Conservation (phyloP, 2,329 filamentous ascomycete genomes). For the Aspergillus tamarii region DNA sequence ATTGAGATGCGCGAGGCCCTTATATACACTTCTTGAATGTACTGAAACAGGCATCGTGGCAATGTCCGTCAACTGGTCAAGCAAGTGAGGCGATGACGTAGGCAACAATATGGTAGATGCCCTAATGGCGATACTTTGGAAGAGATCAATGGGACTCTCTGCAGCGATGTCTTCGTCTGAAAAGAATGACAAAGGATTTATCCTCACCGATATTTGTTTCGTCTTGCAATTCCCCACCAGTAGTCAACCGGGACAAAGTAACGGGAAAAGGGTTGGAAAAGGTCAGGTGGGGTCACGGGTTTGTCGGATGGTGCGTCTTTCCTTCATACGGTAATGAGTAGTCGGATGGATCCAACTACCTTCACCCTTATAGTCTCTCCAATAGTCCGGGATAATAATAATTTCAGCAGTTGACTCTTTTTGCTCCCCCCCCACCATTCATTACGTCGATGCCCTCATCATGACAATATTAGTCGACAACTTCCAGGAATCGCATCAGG, state of each 20-base stretch:
- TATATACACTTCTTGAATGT: no score
- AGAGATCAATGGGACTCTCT: neutral
- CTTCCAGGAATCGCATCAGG: conserved; percentile 13
- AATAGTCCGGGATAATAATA: neutral
- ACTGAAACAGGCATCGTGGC: no score
- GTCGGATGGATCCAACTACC: neutral
- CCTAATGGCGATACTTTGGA: neutral
- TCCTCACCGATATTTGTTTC: neutral
- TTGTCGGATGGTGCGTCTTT: neutral
- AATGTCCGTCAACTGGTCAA: no score
- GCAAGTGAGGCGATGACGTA: no score
- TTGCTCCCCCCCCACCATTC: no score
- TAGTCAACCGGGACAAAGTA: neutral
- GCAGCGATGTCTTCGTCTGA: neutral
- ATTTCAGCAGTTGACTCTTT: neutral
- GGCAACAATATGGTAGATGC: neutral
- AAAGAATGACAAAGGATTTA: neutral
- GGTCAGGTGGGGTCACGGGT: neutral
- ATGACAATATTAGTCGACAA: conserved; percentile 5
- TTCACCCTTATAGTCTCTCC: neutral
- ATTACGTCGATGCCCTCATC: neutral
- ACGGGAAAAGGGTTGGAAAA: neutral
- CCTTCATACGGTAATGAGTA: neutral
- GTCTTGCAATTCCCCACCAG: neutral
- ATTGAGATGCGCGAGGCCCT: no score